Evolutionary conservation across 2,329 filamentous ascomycete genomes (phyloP), one percentile per base, ranked within the genome.

Genomic region (Ophiostoma himal-ulmi): DNA sequence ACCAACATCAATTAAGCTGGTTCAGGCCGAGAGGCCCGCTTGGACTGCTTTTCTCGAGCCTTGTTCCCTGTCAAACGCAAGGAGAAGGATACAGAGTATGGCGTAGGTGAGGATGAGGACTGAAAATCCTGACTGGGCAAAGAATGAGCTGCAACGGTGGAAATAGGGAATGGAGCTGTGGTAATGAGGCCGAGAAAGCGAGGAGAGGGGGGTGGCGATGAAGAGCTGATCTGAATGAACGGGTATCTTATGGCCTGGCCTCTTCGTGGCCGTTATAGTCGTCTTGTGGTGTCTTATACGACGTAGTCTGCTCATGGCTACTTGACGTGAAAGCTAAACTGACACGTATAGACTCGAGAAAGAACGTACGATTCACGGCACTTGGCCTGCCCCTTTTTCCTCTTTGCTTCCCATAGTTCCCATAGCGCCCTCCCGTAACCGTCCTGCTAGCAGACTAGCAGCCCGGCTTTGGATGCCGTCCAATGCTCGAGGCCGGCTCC

Each of bases 371-470:
- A 34, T 34, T 30, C 60, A 39, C 36, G 60, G 36, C 60, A 65
- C 60, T 65, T 65, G 60, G 4, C 17, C 14, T 13, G 44, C 7
- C 26, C n/a, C 41, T 48, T 37, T 20, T 48, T 54, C n/a, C 20
- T 44, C 37, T 37, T 30, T 41, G 34, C 34, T 57, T 44, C 39
- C 52, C 64, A 60, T 22, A n/a, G n/a, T 22, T 22, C 41, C 20
- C 62, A 65, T 65, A 39, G 62, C 22, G 36, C 62, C 62, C 62
- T 65, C 36, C 62, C 62, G 36, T 22, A 65, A 65, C 62, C 62
- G 62, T 39, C 62, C 36, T 41, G 62, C 62, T 65, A 65, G 36
- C 34, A 37, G n/a, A 22, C 62, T 65, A 65, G 62, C 36, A 14
- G 62, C 62, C 57, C 62, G 62, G 34, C 34, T 65, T 17, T 65